Evolutionary conservation across 768 basidiomycete species (phyloP).

Genomic region (Amanita molliuscula): DNA sequence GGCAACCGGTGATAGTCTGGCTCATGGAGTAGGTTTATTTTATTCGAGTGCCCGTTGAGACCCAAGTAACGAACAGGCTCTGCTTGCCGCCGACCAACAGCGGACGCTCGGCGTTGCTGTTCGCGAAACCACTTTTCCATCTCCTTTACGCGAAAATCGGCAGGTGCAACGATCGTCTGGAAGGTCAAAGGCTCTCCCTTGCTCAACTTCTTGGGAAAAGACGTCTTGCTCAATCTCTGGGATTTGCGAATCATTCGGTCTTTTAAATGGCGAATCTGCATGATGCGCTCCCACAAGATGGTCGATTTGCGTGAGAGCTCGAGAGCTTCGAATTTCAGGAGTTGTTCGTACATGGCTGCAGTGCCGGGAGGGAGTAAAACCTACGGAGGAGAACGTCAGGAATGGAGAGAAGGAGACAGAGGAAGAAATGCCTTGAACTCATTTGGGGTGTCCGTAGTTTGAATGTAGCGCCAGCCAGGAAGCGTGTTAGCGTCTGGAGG

Average conservation of each 20-base stretch:
- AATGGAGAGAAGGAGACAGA: background rate
- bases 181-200: slow-evolving; percentile 33
- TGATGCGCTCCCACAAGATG: slow-evolving; percentile 58
- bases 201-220: slow-evolving; percentile 13
- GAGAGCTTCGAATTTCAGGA: slow-evolving; percentile 48
- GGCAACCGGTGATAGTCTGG: background rate
- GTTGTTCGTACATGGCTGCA: slow-evolving; percentile 52
- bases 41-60: background rate
- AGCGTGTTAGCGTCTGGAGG: slow-evolving; percentile 45
- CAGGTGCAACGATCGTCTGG: slow-evolving; percentile 56
- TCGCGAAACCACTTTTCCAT: slow-evolving; percentile 71
- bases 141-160: slow-evolving; percentile 67
- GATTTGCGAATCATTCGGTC: slow-evolving; percentile 79
- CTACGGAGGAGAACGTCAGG: slow-evolving; percentile 20
- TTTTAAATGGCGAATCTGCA: slow-evolving; percentile 69
- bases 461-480: slow-evolving; percentile 61
- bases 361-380: slow-evolving; percentile 62
- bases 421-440: slow-evolving; percentile 50
- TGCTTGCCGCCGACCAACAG: background rate
- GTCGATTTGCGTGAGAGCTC: slow-evolving; percentile 49
- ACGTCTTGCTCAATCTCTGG: slow-evolving; percentile 32
- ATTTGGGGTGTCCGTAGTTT: slow-evolving; percentile 67
- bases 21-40: background rate
- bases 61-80: background rate
- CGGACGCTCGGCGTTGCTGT: slow-evolving; percentile 27